Evolutionary conservation across 352 stramenopile genomes (phyloP), one percentile per base, ranked within the genome.

Genomic region (Globisporangium uncinulatum): DNA sequence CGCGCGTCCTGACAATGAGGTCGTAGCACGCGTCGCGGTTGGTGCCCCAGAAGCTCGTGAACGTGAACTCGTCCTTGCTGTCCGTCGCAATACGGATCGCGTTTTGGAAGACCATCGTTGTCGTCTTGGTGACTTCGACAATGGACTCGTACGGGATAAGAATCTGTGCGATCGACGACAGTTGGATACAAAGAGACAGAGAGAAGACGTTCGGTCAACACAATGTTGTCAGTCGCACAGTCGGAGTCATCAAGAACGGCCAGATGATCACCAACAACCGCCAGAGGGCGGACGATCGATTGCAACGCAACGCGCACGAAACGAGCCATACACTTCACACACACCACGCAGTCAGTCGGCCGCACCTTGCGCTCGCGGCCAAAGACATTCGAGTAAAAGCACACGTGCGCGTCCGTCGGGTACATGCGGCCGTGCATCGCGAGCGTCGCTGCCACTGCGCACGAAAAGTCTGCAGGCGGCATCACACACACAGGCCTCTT

Each of bases 391-490:
- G 84, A 92, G 73, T 94, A 92, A 57, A 94, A 94, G 68, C 84
- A 94, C 46, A 91, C 71, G 61, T 90, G 79, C 19, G 80, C 70
- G 53, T 75, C 82, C 45, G 82, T 90, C 41, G 84, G 84, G 74
- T 94, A 94, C 84, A 94, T 94, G 59, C 84, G 82, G 49, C 84
- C 84, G 69, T 94, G 84, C 82, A 91, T 92, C 63, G 80, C 77
- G 50, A 94, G 73, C 57, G 81, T 86, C 37, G 76, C 77, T 15
- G 83, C 76, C 53, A 92, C 84, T 3, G 82, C 82, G 61, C 84
- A 94, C 51, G 84, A 92, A 63, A 86, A 94, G 61, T 94, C 84
- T 92, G 58, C 41, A 51, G 1, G 34, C 34, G 10, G 34, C 34
- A 13, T 13, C 34, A 13, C 34, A 46, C 41, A 20, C 20, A 29